phyloP scores from a whole-genome alignment of 2,329 filamentous ascomycete species.

The Colletotrichum sp. region DNA sequence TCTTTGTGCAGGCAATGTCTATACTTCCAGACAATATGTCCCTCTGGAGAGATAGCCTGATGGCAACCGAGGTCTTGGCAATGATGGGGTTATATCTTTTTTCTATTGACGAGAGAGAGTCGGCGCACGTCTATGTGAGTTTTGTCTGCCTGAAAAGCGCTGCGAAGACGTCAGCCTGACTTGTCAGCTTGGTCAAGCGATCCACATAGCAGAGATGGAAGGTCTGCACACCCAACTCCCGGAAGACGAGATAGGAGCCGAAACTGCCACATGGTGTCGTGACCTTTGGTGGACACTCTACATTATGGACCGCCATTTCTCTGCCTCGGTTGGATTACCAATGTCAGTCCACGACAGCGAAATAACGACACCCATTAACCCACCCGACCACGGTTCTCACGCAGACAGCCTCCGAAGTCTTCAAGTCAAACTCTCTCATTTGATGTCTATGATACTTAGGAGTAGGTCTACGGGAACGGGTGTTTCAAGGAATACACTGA shows the following conservation, averaged over 20 bases:
- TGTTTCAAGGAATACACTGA: background rate
- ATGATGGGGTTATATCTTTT: conserved; percentile 40
- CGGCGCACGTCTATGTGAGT: conserved; percentile 24
- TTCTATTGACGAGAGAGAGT: conserved; percentile 39
- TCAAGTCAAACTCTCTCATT: background rate
- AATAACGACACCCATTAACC: background rate
- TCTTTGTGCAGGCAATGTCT: conserved; percentile 37
- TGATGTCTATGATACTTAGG: background rate
- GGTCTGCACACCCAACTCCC: conserved; percentile 45
- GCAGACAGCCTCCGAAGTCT: background rate
- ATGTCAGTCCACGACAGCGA: background rate
- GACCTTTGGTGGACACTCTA: conserved; percentile 47
- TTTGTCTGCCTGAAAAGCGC: background rate
- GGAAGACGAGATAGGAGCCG: conserved; percentile 35
- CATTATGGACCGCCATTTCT: conserved; percentile 45
- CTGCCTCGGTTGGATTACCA: conserved; percentile 23
- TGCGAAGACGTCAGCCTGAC: background rate
- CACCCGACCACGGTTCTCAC: background rate
- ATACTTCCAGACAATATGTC: conserved; percentile 36
- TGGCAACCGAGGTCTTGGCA: conserved; percentile 40
- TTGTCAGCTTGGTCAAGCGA: conserved; percentile 39
- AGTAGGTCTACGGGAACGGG: background rate
- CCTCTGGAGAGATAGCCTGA: conserved; percentile 39
- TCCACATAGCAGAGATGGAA: conserved; percentile 43
- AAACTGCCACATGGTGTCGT: conserved; percentile 36